phyloP scores from a whole-genome alignment of 257 asterid genomes.

The Jacaranda mimosifolia region DNA sequence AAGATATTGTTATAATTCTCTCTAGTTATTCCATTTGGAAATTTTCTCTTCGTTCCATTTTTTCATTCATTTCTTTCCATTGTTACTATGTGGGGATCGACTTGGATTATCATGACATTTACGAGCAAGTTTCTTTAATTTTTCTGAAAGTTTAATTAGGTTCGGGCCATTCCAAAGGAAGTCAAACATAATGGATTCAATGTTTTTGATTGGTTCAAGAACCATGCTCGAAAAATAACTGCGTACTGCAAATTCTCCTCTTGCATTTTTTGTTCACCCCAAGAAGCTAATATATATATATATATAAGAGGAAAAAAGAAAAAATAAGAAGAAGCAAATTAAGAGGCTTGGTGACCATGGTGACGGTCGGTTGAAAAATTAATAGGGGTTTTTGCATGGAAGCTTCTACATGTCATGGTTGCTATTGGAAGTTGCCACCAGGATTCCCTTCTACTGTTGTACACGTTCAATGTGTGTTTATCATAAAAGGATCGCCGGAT shows the following conservation, averaged over 20 bases:
- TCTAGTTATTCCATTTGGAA: not conserved
- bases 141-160: too few relatives aligned
- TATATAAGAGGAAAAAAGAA: not conserved
- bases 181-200: too few relatives aligned
- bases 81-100: too few relatives aligned
- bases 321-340: not conserved
- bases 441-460: not conserved
- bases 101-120: too few relatives aligned
- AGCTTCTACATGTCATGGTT: conserved; percentile 4
- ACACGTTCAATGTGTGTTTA: conserved; percentile 2
- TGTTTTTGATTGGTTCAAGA: not conserved
- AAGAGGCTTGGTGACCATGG: not conserved
- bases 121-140: too few relatives aligned
- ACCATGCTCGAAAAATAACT: not conserved
- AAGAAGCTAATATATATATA: too few relatives aligned
- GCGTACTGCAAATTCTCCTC: too few relatives aligned
- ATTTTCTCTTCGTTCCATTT: too few relatives aligned
- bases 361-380: not conserved
- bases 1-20: conserved; percentile 27
- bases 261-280: too few relatives aligned
- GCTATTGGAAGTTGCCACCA: not conserved
- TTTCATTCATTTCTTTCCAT: not conserved
- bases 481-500: not conserved
- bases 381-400: not conserved
- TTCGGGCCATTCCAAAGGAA: too few relatives aligned